Evolutionary conservation across 495 filamentous ascomycete species (phyloP).

Genomic region (Podospora conica): DNA sequence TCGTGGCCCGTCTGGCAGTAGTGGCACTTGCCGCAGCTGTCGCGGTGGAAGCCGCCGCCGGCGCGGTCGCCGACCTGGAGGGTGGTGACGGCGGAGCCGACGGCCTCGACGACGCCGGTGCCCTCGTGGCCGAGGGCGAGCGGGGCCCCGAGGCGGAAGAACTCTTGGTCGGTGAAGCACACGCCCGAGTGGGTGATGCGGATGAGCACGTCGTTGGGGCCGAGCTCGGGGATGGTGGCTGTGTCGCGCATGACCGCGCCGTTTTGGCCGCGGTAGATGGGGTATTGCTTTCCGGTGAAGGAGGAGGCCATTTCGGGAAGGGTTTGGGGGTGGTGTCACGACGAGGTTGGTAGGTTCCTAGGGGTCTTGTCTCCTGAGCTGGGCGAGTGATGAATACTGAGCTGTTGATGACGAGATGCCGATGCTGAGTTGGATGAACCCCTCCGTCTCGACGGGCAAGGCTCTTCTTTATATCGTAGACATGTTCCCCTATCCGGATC

Average conservation of each 20-base stretch:
- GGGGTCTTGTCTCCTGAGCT: not conserved
- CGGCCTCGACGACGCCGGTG: constrained; percentile 49
- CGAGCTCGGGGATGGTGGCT: constrained; percentile 49
- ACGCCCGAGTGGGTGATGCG: constrained; percentile 21
- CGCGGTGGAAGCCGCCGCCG: constrained; percentile 48
- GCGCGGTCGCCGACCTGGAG: constrained; percentile 55
- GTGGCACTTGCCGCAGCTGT: constrained; percentile 15
- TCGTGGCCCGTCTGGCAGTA: constrained; percentile 20
- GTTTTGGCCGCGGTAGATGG: constrained; percentile 8
- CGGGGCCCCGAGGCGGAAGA: constrained; percentile 3
- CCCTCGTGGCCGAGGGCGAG: constrained; percentile 40
- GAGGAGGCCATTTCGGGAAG: constrained; percentile 11
- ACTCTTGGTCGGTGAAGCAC: constrained; percentile 15
- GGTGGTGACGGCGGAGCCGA: constrained; percentile 51
- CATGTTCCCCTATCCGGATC: not conserved
- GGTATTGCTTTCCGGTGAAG: constrained; percentile 8
- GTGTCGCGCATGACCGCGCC: constrained; percentile 87
- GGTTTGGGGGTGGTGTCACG: not conserved
- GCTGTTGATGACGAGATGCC: not conserved
- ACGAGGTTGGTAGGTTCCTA: not conserved
- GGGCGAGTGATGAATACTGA: not conserved
- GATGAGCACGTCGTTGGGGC: constrained; percentile 16
- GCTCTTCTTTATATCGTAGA: not conserved
- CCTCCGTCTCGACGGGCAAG: not conserved
- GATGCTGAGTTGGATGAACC: not conserved